A percentile compares a stretch with the other conserved stretches of the same genome.
phyloP scores from a whole-genome alignment of 371 early-diverging fungal genomes.

The Mucor indicus region DNA sequence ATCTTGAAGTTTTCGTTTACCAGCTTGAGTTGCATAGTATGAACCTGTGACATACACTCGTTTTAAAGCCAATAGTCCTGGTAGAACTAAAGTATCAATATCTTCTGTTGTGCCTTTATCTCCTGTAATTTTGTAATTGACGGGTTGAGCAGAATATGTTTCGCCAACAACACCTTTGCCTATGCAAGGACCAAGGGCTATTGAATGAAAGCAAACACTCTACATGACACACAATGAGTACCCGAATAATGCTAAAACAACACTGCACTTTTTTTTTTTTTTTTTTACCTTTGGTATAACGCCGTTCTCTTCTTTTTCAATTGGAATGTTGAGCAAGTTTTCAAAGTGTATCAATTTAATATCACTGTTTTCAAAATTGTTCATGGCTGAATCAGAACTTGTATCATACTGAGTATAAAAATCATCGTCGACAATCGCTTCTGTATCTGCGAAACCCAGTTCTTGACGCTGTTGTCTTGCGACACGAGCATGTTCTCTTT shows the following conservation, averaged over 20 bases:
- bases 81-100: slow-evolving; percentile 19
- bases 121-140: slow-evolving; percentile 27
- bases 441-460: slow-evolving; percentile 30
- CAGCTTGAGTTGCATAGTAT: slow-evolving; percentile 49
- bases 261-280: not conserved
- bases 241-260: not conserved
- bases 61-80: slow-evolving; percentile 36
- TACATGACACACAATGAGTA: slow-evolving; percentile 1
- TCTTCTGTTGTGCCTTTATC: slow-evolving; percentile 16
- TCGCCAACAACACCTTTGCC: slow-evolving; percentile 36
- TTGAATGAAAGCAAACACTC: slow-evolving; percentile 38
- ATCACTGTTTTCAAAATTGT: slow-evolving; percentile 25
- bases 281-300: slow-evolving; percentile 11
- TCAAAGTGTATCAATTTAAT: slow-evolving; percentile 49
- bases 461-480: slow-evolving; percentile 30
- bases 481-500: slow-evolving; percentile 38
- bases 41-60: slow-evolving; percentile 35
- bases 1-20: slow-evolving; percentile 59
- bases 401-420: slow-evolving; percentile 14
- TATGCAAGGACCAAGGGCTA: slow-evolving; percentile 39
- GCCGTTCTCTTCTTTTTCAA: slow-evolving; percentile 39
- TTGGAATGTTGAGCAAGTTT: slow-evolving; percentile 42
- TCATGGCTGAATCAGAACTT: not conserved
- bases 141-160: slow-evolving; percentile 40
- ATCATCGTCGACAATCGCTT: slow-evolving; percentile 29